Evolutionary conservation across 176 grass and related monocot species (phyloP), one percentile per base, ranked within the genome.

Genomic region (Phragmites australis): DNA sequence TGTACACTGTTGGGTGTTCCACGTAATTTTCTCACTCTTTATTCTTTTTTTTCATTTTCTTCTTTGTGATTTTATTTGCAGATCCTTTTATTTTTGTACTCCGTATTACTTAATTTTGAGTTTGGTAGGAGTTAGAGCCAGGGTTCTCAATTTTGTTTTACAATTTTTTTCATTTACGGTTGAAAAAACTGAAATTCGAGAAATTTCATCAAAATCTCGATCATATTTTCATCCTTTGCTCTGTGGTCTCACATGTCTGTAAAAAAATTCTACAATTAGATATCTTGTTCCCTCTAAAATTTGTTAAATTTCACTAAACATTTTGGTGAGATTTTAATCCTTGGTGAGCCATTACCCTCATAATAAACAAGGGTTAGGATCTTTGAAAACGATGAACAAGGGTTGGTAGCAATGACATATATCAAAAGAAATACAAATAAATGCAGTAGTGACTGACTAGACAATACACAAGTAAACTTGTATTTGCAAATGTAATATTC

Each of bases 1-100:
- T 80, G 62, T 80, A 53, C 57, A 72, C 52, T 49, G 82, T 41
- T 64, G 53, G 54, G 41, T 21, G 50, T 13, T 65, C 75, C 86
- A 68, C 25, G 43, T 62, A 56, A 83, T 83, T 78, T 78, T 56
- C 60, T 44, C 80, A 31, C 49, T 52, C 11, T 56, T 49, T 30
- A 1, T 56, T 47, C 23, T 3, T 43, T 19, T 9, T 59, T 43
- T 39, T 25, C 5, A 4, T 22, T 67, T 34, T 26, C 0, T n/a
- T 23, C 51, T 58, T 63, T 63, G 10, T 18, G 16, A 21, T 60
- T 70, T 48, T 29, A 11, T 31, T n/a, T 31, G 21, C 12, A 31
- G 14, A 32, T 47, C 2, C 6, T 8, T 46, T 59, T 47, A 0
- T 9, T 14, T 26, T 6, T 44, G 25, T 6, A 27, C 3, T 27